phyloP scores from a whole-genome alignment of 768 basidiomycete species.

The Tephrocybe sp. region DNA sequence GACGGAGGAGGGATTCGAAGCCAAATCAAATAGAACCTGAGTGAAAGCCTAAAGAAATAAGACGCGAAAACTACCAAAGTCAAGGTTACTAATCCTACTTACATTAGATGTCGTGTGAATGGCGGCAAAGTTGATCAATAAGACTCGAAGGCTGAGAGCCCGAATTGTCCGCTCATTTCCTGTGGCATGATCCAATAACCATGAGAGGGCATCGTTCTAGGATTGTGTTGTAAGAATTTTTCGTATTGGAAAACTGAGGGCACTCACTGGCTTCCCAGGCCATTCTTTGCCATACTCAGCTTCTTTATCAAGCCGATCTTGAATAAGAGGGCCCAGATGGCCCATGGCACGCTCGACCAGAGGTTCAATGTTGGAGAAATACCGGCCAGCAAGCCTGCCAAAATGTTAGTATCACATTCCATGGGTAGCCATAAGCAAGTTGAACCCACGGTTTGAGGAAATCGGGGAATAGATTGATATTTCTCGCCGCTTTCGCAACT shows the following conservation, averaged over 20 bases:
- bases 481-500: conserved; percentile 24
- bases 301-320: conserved; percentile 29
- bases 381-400: conserved; percentile 18
- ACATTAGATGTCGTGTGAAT: conserved; percentile 39
- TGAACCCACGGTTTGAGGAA: conserved; percentile 38
- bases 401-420: conserved; percentile 18
- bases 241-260: not conserved
- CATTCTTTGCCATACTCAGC: conserved; percentile 27
- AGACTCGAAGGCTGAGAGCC: conserved; percentile 27
- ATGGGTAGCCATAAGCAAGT: not conserved
- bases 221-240: not conserved
- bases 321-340: conserved; percentile 28
- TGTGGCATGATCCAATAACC: conserved; percentile 39
- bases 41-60: conserved; percentile 23
- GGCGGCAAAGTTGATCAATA: conserved; percentile 37
- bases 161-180: conserved; percentile 27
- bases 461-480: conserved; percentile 33
- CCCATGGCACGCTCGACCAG: conserved; percentile 22
- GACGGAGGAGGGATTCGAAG: conserved; percentile 23
- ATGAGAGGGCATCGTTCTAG: conserved; percentile 45
- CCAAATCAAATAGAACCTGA: conserved; percentile 25
- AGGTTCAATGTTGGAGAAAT: conserved; percentile 21
- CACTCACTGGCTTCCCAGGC: conserved; percentile 30
- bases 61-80: not conserved
- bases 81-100: not conserved